phyloP scores from a whole-genome alignment of 352 stramenopile species.

The Aphanomyces invadans region DNA sequence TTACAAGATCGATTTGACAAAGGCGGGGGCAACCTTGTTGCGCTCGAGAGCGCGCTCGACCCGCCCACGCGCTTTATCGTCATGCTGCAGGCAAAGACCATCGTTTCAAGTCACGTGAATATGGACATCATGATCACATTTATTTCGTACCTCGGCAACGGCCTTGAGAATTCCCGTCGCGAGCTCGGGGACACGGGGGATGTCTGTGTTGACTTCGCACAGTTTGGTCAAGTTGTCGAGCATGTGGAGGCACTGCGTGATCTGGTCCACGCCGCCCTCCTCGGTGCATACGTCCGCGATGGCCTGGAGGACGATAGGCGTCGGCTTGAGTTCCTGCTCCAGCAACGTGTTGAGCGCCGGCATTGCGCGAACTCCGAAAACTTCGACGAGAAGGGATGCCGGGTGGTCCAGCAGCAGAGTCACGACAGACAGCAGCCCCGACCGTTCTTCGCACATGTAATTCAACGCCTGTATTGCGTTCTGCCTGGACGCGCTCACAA shows the following conservation, averaged over 20 bases:
- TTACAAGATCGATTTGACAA: not conserved
- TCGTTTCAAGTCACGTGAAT: no score
- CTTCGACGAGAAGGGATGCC: not conserved
- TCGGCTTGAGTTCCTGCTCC: not conserved
- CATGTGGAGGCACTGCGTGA: slow-evolving; percentile 19
- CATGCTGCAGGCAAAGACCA: no score
- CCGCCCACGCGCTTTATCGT: not conserved
- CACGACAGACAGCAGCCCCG: slow-evolving; percentile 15
- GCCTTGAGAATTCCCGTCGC: slow-evolving; percentile 1
- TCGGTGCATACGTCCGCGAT: not conserved
- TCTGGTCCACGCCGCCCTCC: not conserved
- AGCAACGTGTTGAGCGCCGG: slow-evolving; percentile 17
- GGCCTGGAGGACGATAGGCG: not conserved
- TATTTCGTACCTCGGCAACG: slow-evolving; percentile 5
- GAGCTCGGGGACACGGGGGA: not conserved
- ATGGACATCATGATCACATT: not conserved
- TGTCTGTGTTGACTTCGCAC: slow-evolving; percentile 1
- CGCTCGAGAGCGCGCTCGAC: slow-evolving; percentile 7
- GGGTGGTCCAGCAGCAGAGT: slow-evolving; percentile 17
- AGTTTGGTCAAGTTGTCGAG: slow-evolving; percentile 1
- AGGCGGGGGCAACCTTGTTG: not conserved
- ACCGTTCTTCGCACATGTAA: slow-evolving; percentile 43
- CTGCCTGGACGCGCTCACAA: slow-evolving; percentile 31
- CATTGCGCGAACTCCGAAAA: slow-evolving; percentile 5
- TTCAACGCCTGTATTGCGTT: slow-evolving; percentile 57